phyloP scores from a whole-genome alignment of 2,329 filamentous ascomycete genomes.

The Cercospora sesami region DNA sequence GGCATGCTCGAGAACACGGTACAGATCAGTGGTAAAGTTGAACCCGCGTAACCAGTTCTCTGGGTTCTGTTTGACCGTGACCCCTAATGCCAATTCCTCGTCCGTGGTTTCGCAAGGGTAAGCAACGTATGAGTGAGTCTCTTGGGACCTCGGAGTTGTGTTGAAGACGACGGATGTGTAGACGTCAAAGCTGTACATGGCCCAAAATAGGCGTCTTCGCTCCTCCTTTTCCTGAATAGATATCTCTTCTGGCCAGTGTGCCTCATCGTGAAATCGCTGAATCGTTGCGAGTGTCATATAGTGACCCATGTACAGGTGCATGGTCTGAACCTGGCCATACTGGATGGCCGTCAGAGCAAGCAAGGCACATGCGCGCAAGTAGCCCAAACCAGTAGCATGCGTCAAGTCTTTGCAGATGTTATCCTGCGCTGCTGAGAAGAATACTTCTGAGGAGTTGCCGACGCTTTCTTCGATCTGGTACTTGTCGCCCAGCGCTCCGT shows the following conservation, averaged over 20 bases:
- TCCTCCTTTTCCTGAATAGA: conserved; percentile 51
- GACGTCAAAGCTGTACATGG: conserved; percentile 59
- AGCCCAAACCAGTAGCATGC: conserved; percentile 41
- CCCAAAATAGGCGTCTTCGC: conserved; percentile 55
- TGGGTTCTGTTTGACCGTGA: conserved; percentile 24
- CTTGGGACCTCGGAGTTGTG: conserved; percentile 48
- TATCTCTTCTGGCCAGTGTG: conserved; percentile 52
- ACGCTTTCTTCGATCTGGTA: conserved; percentile 17
- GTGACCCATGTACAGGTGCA: conserved; percentile 54
- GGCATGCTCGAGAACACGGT: conserved; percentile 57
- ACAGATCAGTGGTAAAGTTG: conserved; percentile 60
- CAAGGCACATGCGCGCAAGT: conserved; percentile 50
- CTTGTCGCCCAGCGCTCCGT: conserved; percentile 49
- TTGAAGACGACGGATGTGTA: conserved; percentile 57
- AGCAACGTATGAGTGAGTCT: conserved; percentile 49
- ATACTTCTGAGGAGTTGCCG: conserved; percentile 44
- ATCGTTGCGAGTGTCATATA: conserved; percentile 54
- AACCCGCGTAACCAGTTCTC: conserved; percentile 56
- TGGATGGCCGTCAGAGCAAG: conserved; percentile 55
- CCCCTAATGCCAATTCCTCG: conserved; percentile 44
- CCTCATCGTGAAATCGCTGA: conserved; percentile 55
- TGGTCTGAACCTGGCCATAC: conserved; percentile 50
- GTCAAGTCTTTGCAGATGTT: conserved; percentile 43
- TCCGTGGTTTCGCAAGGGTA: conserved; percentile 54
- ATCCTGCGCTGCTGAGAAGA: conserved; percentile 48